Percentiles rank a stretch among this genome's conserved stretches.
Conservation (phyloP, 345 rosid species). For the Eucalyptus shirleyi region DNA sequence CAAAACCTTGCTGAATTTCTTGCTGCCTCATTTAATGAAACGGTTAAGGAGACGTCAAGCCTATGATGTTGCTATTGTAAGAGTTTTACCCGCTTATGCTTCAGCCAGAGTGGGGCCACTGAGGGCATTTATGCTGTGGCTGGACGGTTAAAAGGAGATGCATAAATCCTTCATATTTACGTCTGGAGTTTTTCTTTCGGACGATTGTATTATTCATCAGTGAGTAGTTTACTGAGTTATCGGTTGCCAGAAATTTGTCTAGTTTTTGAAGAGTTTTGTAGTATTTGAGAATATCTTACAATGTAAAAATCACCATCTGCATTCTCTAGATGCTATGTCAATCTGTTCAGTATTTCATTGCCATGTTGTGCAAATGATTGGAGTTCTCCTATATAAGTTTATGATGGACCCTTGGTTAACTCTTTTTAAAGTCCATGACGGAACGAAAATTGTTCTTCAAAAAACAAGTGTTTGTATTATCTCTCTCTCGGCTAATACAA, state of each 20-base stretch:
- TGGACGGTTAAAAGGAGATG: not conserved
- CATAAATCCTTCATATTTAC: not conserved
- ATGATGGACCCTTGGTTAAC: not conserved
- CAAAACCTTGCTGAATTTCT: conserved; percentile 81
- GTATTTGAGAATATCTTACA: not conserved
- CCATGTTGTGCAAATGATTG: not conserved
- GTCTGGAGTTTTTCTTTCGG: not conserved
- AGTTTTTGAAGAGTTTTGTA: not conserved
- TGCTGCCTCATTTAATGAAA: conserved; percentile 66
- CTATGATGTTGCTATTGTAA: not conserved
- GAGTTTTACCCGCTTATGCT: not conserved
- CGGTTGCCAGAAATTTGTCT: not conserved
- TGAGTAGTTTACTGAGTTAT: not conserved
- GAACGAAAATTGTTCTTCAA: not conserved
- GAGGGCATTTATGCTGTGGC: not conserved
- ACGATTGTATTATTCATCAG: not conserved
- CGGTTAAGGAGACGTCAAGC: conserved; percentile 13
- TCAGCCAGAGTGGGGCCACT: not conserved
- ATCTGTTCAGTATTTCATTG: not conserved
- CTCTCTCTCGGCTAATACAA: not conserved
- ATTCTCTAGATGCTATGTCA: not conserved
- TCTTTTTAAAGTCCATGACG: not conserved
- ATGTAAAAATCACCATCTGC: not conserved
- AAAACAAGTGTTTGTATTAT: not conserved
- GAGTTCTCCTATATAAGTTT: not conserved